Evolutionary conservation across 2,329 filamentous ascomycete species (phyloP), one percentile per base, ranked within the genome.

Genomic region (Colletotrichum horii): DNA sequence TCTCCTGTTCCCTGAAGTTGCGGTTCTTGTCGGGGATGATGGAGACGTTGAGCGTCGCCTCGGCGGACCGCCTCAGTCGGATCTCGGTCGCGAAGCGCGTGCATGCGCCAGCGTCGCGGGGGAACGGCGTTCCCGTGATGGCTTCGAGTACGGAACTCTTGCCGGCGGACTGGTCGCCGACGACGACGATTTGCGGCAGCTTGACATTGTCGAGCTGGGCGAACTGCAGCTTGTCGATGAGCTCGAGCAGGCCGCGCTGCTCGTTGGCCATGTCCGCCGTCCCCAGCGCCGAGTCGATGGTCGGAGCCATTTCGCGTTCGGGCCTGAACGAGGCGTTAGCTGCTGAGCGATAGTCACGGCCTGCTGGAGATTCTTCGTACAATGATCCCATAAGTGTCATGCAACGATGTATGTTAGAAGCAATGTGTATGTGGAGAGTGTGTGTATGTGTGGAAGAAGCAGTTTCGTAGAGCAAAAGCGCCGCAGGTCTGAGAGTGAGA

Each of bases 71-170:
- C 77, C 90, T 86, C n/a, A 92, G 83, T 6, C 90, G 84, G 71
- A 93, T 88, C 79, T 92, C 90, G 30, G 91, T 92, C 6, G 91
- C 88, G 75, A 92, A 93, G 22, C 91, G 85, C 0, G 92, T 93
- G 78, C 91, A 93, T 3, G 92, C 86, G 62, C 88, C 90, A 66
- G 90, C 90, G 76, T 91, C 90, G 71, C 89, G 85, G 0, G 91
- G 92, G 61, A 93, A 93, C 0, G 89, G 88, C 12, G 92, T 91
- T 28, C 90, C 90, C 0, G 91, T 92, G 48, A 93, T 85, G n/a
- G 91, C 91, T 79, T 93, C 91, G 3, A 93, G 87, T 2, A 92
- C 90, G 6, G 91, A 93, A 78, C 89, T 92, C 81, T 93, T 93
- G 24, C 92, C 92, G 8, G 90, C 89, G 3, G 90, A 92, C 81